Evolutionary conservation across 2,329 filamentous ascomycete species (phyloP).

Genomic region (Neofusicoccum laricinum): DNA sequence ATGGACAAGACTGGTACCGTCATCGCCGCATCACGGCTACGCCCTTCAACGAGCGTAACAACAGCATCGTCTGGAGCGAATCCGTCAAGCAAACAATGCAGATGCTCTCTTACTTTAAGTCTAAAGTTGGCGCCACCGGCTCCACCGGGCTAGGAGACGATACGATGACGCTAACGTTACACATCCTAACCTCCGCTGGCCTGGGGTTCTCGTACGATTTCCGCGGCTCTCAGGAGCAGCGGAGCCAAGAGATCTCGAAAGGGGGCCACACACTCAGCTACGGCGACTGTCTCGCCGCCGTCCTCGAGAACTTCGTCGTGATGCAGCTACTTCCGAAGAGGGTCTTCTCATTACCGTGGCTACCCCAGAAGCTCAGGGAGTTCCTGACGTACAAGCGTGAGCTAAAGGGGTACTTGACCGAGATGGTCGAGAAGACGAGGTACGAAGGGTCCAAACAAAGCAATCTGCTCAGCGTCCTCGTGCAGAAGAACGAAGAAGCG

Average conservation of each 20-base stretch:
- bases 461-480: slow-evolving; percentile 1
- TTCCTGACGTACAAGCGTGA: background rate
- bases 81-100: slow-evolving; percentile 19
- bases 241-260: background rate
- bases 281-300: slow-evolving; percentile 25
- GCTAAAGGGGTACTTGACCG: background rate
- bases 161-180: slow-evolving; percentile 33
- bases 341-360: slow-evolving; percentile 19
- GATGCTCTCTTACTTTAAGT: slow-evolving; percentile 21
- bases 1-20: slow-evolving; percentile 25
- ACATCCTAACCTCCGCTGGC: slow-evolving; percentile 38
- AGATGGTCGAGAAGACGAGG: slow-evolving; percentile 4
- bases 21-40: slow-evolving; percentile 25
- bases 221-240: background rate
- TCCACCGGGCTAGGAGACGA: slow-evolving; percentile 24
- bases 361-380: background rate
- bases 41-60: slow-evolving; percentile 28
- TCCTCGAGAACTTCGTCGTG: slow-evolving; percentile 27
- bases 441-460: background rate
- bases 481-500: slow-evolving; percentile 8
- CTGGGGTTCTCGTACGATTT: slow-evolving; percentile 31
- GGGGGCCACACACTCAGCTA: slow-evolving; percentile 20
- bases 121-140: background rate
- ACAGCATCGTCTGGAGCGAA: slow-evolving; percentile 26
- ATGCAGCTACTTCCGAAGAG: background rate